Conservation (phyloP, 371 early-diverging fungal species). For the Lichtheimia ramosa region DNA sequence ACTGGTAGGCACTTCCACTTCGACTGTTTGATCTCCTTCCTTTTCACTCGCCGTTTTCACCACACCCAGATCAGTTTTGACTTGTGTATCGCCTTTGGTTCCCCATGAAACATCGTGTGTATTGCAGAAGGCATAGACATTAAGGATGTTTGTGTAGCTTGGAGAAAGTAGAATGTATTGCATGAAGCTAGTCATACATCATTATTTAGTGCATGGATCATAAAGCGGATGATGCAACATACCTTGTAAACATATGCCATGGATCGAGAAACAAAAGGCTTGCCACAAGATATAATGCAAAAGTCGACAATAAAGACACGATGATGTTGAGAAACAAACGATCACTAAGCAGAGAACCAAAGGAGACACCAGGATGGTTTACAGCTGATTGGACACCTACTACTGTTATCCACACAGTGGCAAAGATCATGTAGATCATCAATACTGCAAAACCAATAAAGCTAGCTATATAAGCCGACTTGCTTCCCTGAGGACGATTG, state of each 20-base stretch:
- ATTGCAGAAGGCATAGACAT: slow-evolving; percentile 89
- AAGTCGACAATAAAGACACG: slow-evolving; percentile 63
- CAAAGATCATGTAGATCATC: slow-evolving; percentile 64
- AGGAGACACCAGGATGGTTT: slow-evolving; percentile 9
- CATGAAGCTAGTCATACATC: slow-evolving; percentile 35
- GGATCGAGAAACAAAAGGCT: slow-evolving; percentile 66
- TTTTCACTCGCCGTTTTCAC: slow-evolving; percentile 43
- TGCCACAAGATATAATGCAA: slow-evolving; percentile 64
- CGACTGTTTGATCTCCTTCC: slow-evolving; percentile 36
- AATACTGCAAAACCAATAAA: slow-evolving; percentile 56
- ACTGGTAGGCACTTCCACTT: slow-evolving; percentile 75
- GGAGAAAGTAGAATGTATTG: slow-evolving; percentile 80
- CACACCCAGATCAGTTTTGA: slow-evolving; percentile 47
- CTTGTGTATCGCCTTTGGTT: slow-evolving; percentile 43
- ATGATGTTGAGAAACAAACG: slow-evolving; percentile 56
- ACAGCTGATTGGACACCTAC: slow-evolving; percentile 41
- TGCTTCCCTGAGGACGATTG: slow-evolving; percentile 81
- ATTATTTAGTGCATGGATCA: no score
- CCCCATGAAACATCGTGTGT: slow-evolving; percentile 79
- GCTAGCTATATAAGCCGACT: slow-evolving; percentile 63
- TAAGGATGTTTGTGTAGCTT: slow-evolving; percentile 86
- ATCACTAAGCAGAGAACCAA: slow-evolving; percentile 28
- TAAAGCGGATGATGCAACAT: no score
- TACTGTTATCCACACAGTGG: slow-evolving; percentile 53
- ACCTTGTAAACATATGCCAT: slow-evolving; percentile 67